Evolutionary conservation across 345 rosid genomes (phyloP), one percentile per base, ranked within the genome.

Genomic region (Moricandia arvensis): DNA sequence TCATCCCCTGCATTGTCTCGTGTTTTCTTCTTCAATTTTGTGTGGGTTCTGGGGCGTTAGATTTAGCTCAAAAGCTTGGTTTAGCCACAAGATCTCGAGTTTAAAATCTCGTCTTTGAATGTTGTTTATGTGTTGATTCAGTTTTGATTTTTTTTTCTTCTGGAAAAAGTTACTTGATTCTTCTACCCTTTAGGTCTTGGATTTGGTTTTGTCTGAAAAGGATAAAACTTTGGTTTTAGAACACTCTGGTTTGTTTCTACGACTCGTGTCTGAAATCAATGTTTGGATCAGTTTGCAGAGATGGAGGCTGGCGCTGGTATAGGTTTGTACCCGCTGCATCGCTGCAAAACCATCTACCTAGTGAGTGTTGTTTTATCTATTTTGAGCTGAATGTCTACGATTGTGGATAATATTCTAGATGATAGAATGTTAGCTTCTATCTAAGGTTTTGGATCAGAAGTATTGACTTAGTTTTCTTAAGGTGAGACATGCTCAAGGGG

Each of bases 401-500:
- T 69, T 57, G 2, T 68, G 69, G 45, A 45, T n/a, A 66, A 78
- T 66, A 82, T 81, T 83, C 78, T 76, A 82, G 83, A 84, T 80
- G 79, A 82, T 83, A 67, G 69, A 77, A 82, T 80, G 78, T 27
- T 65, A 77, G 49, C 13, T 0, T 27, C 5, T 33, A 9, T 16
- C 5, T 33, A 18, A 57, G 16, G 7, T n/a, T 37, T 30, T 1
- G n/a, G 1, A 17, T 33, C 37, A 17, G 30, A 33, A 24, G 5
- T 21, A 6, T 29, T 59, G 72, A 59, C 17, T 45, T 71, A 7
- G 34, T 7, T 17, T 80, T 45, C 16, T 13, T n/a, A 89, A 95
- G 97, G 99, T 95, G 84, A 92, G 99, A 82, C 97, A 95, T 86
- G 99, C 96, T 12, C 99, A 95, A 66, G 99, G 99, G 63, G 83